Evolutionary conservation across 1,284 basidiomycete species (phyloP).

Genomic region (Clitocybe nebularis): DNA sequence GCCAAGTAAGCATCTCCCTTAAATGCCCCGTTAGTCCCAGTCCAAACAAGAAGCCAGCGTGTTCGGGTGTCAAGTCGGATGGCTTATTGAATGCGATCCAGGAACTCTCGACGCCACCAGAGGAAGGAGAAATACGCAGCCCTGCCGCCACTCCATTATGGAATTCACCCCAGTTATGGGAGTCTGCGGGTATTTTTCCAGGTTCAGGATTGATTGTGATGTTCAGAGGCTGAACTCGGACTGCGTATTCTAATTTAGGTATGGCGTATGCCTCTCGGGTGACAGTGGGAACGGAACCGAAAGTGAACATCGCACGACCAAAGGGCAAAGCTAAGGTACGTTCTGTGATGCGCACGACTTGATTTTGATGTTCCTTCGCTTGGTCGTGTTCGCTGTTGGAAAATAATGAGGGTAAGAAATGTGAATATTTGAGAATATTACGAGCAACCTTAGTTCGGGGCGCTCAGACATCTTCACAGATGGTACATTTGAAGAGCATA

Average conservation of each 20-base stretch:
- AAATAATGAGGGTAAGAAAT: neutral
- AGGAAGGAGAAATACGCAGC: conserved; percentile 75
- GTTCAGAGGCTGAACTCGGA: conserved; percentile 72
- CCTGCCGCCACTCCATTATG: conserved; percentile 96
- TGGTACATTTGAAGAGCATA: conserved; percentile 72
- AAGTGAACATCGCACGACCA: conserved; percentile 86
- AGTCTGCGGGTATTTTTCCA: conserved; percentile 67
- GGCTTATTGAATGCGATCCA: conserved; percentile 95
- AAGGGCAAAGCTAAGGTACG: conserved; percentile 83
- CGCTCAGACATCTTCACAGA: conserved; percentile 67
- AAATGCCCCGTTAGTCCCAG: conserved; percentile 92
- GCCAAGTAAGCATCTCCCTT: conserved; percentile 83
- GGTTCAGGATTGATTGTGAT: conserved; percentile 58
- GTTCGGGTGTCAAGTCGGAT: conserved; percentile 79
- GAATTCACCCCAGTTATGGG: conserved; percentile 90
- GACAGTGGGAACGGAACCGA: conserved; percentile 68
- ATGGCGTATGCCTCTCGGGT: conserved; percentile 76
- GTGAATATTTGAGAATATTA: conserved; percentile 3
- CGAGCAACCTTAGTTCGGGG: conserved; percentile 65
- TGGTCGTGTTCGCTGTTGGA: conserved; percentile 70
- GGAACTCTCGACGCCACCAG: conserved; percentile 79
- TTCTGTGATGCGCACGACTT: conserved; percentile 76
- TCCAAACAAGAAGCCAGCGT: conserved; percentile 93
- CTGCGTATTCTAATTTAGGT: conserved; percentile 76
- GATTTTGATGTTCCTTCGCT: conserved; percentile 75